Conservation (phyloP, 164 flowering plant species). For the Vitis cinerea region DNA sequence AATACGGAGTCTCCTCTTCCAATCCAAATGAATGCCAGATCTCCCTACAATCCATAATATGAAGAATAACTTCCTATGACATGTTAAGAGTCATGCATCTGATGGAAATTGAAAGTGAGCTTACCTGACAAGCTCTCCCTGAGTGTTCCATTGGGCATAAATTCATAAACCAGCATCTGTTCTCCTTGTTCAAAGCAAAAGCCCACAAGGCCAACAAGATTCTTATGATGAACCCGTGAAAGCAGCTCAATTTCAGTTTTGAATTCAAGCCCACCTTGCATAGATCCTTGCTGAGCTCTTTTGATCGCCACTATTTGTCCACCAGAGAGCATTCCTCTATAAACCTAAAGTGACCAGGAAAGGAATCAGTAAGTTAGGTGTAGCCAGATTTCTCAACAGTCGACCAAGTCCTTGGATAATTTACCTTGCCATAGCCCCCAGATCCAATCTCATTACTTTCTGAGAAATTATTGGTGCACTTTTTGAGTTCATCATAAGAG, state of each 20-base stretch:
- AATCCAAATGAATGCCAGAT: constrained; percentile 60
- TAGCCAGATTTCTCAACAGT: too few species aligned
- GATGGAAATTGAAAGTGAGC: too few species aligned
- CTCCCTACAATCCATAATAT: constrained; percentile 39
- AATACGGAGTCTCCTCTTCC: constrained; percentile 76
- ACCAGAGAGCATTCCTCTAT: constrained; percentile 52
- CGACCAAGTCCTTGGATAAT: too few species aligned
- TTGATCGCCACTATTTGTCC: constrained; percentile 63
- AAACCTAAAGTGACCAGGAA: constrained; percentile 37
- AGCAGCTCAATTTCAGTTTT: constrained; percentile 76
- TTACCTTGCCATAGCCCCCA: constrained; percentile 67
- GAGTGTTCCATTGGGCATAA: constrained; percentile 62
- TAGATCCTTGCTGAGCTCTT: constrained; percentile 77
- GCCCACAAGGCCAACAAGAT: constrained; percentile 65
- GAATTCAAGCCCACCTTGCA: constrained; percentile 78
- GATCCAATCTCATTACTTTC: constrained; percentile 61
- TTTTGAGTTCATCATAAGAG: constrained; percentile 69
- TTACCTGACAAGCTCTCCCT: constrained; percentile 63
- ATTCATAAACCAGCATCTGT: constrained; percentile 77
- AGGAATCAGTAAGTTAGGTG: neutral
- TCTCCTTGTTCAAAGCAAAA: constrained; percentile 81
- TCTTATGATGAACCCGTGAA: constrained; percentile 80
- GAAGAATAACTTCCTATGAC: too few species aligned
- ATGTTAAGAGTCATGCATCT: too few species aligned
- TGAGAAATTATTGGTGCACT: constrained; percentile 60